Percentiles rank a stretch among this genome's conserved stretches.
phyloP scores from a whole-genome alignment of 2,329 filamentous ascomycete species.

The Trichoderma citrinoviride region DNA sequence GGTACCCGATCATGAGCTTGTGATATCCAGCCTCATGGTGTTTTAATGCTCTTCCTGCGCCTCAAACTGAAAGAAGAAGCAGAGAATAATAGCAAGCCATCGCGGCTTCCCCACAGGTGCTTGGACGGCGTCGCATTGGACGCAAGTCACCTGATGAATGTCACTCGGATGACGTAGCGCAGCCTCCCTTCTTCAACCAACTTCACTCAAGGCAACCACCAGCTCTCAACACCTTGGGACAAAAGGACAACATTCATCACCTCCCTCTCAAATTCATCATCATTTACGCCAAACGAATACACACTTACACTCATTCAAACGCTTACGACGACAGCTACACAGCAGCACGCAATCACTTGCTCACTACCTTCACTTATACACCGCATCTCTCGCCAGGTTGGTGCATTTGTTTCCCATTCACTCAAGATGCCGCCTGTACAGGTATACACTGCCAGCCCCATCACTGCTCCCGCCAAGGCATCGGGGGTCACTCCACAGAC shows the following conservation, averaged over 20 bases:
- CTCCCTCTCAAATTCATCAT: not conserved
- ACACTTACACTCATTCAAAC: not conserved
- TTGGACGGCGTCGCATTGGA: not conserved
- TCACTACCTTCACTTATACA: not conserved
- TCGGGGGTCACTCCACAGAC: conserved; percentile 50
- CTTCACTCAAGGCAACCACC: not conserved
- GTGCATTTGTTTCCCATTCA: not conserved
- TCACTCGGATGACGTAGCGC: conserved; percentile 17
- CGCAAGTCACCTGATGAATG: conserved; percentile 13
- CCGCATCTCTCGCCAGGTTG: not conserved
- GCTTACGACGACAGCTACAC: not conserved
- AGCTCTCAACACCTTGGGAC: no score
- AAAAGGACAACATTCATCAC: not conserved
- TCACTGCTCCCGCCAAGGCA: conserved; percentile 55
- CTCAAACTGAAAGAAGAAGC: not conserved
- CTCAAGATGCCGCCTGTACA: conserved; percentile 59
- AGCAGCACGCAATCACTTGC: not conserved
- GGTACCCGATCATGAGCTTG: no score
- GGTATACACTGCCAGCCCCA: conserved; percentile 58
- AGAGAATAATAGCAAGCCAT: not conserved
- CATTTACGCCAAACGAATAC: no score
- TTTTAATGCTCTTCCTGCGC: not conserved
- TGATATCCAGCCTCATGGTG: no score
- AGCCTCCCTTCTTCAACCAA: not conserved
- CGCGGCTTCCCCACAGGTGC: not conserved